phyloP scores from a whole-genome alignment of 805 yeast species.

The Hanseniaspora meyeri region DNA sequence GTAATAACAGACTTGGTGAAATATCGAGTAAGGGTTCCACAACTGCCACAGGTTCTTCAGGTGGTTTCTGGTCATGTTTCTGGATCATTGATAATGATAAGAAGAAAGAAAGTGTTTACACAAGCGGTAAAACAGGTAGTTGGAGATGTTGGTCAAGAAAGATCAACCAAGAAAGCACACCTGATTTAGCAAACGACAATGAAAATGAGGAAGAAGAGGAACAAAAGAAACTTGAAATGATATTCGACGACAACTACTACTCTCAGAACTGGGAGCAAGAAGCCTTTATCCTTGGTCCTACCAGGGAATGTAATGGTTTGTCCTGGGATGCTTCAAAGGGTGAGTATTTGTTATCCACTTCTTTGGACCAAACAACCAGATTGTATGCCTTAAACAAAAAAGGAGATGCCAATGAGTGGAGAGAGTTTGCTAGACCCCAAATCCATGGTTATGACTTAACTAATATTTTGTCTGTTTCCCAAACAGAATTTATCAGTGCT shows the following conservation, averaged over 20 bases:
- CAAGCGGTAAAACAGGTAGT: constrained; percentile 88
- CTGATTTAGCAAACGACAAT: not conserved
- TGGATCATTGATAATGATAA: constrained; percentile 45
- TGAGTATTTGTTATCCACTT: constrained; percentile 54
- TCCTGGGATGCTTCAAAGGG: constrained; percentile 61
- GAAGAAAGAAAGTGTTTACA: constrained; percentile 41
- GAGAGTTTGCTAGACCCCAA: constrained; percentile 92
- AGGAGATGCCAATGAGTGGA: constrained; percentile 43
- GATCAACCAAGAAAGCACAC: constrained; percentile 29
- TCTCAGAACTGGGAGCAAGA: constrained; percentile 14
- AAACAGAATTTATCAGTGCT: constrained; percentile 67
- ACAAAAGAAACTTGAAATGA: constrained; percentile 21
- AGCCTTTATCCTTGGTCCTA: constrained; percentile 65
- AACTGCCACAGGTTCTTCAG: constrained; percentile 91
- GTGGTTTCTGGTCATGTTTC: constrained; percentile 54
- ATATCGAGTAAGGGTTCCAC: constrained; percentile 92
- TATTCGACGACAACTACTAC: constrained; percentile 8
- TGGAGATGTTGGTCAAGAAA: constrained; percentile 59
- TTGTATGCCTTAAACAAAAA: constrained; percentile 41
- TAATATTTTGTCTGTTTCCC: constrained; percentile 50
- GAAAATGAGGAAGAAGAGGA: constrained; percentile 8
- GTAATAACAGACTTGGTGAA: constrained; percentile 74
- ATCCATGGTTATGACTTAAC: constrained; percentile 97
- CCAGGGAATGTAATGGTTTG: constrained; percentile 60
- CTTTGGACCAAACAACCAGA: constrained; percentile 89